Evolutionary conservation across 2,329 filamentous ascomycete genomes (phyloP).

Genomic region (Celoporthe dispersa): DNA sequence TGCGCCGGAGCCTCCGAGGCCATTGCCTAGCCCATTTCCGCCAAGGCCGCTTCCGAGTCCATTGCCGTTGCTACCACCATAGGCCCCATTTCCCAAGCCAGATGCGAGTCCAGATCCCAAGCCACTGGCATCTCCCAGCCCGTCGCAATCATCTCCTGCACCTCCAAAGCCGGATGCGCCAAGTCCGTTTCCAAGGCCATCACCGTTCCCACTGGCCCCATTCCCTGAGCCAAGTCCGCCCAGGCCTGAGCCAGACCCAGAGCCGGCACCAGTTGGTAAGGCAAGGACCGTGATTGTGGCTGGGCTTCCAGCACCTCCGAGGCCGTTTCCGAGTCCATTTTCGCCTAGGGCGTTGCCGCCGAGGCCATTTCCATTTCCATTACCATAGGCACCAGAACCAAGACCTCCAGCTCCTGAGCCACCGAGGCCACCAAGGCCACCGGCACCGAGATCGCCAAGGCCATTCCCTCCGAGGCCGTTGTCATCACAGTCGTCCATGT

Average conservation of each 20-base stretch:
- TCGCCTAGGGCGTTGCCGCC: slow-evolving; percentile 17
- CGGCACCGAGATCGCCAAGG: neutral
- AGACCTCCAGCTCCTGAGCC: slow-evolving; percentile 1
- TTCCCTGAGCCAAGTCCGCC: neutral
- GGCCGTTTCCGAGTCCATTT: slow-evolving; percentile 16
- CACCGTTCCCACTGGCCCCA: neutral
- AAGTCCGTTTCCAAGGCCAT: slow-evolving; percentile 17
- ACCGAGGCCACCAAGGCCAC: slow-evolving; percentile 9
- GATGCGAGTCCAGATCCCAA: slow-evolving; percentile 5
- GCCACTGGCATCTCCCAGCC: slow-evolving; percentile 17
- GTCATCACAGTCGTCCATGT: slow-evolving; percentile 17
- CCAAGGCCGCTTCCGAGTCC: neutral
- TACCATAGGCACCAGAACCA: neutral
- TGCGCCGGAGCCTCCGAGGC: slow-evolving; percentile 12
- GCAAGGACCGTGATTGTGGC: slow-evolving; percentile 26
- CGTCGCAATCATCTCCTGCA: slow-evolving; percentile 9
- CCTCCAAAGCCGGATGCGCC: slow-evolving; percentile 18
- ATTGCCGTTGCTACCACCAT: neutral
- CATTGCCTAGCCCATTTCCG: slow-evolving; percentile 5
- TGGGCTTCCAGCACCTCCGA: slow-evolving; percentile 3
- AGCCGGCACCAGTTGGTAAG: slow-evolving; percentile 11
- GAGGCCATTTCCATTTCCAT: slow-evolving; percentile 24
- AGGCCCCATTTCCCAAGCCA: slow-evolving; percentile 5
- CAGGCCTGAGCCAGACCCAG: slow-evolving; percentile 17
- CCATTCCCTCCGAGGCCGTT: slow-evolving; percentile 19